Evolutionary conservation across 805 yeast genomes (phyloP).

Genomic region (Tetrapisispora nanseiensis): DNA sequence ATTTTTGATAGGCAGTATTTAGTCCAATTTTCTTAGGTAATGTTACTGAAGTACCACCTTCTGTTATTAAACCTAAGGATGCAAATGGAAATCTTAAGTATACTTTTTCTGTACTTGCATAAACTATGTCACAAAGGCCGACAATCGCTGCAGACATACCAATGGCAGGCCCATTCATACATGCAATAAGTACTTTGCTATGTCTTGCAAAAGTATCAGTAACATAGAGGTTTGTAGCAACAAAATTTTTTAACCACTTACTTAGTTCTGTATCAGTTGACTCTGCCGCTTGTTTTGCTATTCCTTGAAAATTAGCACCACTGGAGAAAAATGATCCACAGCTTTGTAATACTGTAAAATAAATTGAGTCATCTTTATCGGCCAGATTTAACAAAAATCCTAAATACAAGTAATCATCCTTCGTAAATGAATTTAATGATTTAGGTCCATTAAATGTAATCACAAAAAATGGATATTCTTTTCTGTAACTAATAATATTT

Average conservation of each 20-base stretch:
- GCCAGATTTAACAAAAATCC: conserved; percentile 54
- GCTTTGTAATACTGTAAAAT: conserved; percentile 57
- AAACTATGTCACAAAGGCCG: conserved; percentile 66
- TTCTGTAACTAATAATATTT: conserved; percentile 5
- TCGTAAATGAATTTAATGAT: conserved; percentile 56
- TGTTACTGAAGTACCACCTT: conserved; percentile 66
- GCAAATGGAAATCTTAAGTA: conserved; percentile 69
- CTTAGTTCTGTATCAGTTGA: conserved; percentile 21
- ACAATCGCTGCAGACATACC: conserved; percentile 71
- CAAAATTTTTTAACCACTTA: conserved; percentile 47
- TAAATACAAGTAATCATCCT: conserved; percentile 51
- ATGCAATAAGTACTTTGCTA: conserved; percentile 57
- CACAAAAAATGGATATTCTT: conserved; percentile 35
- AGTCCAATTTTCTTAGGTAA: conserved; percentile 62
- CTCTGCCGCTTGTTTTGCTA: conserved; percentile 4
- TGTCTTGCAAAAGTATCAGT: conserved; percentile 64
- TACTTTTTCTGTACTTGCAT: conserved; percentile 48
- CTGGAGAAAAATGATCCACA: conserved; percentile 73
- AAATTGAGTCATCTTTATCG: conserved; percentile 48
- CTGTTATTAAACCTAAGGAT: conserved; percentile 72
- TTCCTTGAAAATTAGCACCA: conserved; percentile 61
- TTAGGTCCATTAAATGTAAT: conserved; percentile 59
- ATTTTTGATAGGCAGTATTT: conserved; percentile 62
- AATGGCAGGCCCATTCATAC: conserved; percentile 79
- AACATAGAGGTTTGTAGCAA: conserved; percentile 61